Evolutionary conservation across 169 alveolate genomes (phyloP).

Genomic region (Babesia gibsoni): DNA sequence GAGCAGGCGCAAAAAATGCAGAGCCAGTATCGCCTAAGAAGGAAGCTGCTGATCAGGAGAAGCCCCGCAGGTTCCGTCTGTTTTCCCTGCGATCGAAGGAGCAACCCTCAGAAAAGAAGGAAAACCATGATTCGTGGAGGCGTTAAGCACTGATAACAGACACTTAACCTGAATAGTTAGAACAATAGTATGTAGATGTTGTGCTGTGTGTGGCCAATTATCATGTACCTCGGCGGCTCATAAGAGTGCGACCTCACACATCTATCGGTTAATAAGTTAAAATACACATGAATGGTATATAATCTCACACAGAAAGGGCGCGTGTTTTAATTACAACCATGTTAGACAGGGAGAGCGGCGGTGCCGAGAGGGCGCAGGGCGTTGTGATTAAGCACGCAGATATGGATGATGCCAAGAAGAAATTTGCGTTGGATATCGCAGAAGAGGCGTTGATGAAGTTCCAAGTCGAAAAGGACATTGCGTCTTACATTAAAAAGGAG

Average conservation of each 20-base stretch:
- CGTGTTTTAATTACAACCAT: no score
- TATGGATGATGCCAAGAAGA: conserved; percentile 98
- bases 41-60: not conserved
- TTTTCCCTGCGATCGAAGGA: conserved; percentile 15
- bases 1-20: not conserved
- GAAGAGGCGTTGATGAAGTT: conserved; percentile 96
- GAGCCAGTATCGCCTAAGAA: not conserved
- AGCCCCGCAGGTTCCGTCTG: conserved; percentile 8
- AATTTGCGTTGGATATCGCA: conserved; percentile 98
- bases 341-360: conserved; percentile 1
- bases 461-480: conserved; percentile 94
- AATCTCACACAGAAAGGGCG: no score
- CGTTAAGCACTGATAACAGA: conserved; percentile 23
- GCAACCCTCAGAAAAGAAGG: not conserved
- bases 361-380: conserved; percentile 16
- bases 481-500: conserved; percentile 98
- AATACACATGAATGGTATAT: no score
- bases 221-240: no score
- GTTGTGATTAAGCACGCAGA: conserved; percentile 93
- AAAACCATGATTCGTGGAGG: conserved; percentile 20
- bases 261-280: no score
- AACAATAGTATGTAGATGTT: no score
- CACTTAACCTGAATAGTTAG: no score
- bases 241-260: no score
- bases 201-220: no score